Base-by-base conservation (phyloP, 345 rosid species). In the Hibiscus tridactylites region DNA sequence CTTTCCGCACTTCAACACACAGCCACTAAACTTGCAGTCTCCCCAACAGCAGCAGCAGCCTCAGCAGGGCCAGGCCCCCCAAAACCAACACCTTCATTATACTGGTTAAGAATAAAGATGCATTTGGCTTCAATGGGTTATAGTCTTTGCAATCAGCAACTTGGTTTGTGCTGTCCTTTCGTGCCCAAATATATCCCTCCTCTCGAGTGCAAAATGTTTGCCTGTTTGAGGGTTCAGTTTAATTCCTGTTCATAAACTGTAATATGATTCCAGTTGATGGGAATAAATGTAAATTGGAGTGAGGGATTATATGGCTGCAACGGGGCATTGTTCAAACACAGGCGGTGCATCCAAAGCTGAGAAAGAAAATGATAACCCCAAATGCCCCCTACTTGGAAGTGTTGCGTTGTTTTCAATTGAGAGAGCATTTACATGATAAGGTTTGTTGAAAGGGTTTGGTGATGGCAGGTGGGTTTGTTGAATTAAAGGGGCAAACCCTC, bases 51-150 rank as follows among this genome's bases (percentile, higher is more conserved):
- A 68, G 78, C 35, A 31, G 61, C 75, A 84, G 71, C 79, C 95
- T 56, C 96, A 82, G 78, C 97, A 82, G 80, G 89, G 86, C 61
- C 98, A 87, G 80, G 82, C 86, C 71, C 79, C 92, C 66, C 96
- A 95, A 78, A 92, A 88, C 85, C 91, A 87, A 82, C 89, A 88
- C 80, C 79, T 79, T 74, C 94, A 89, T 74, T 89, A 83, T 82
- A 89, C 84, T 77, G 97, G 99, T 88, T 91, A 83, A 90, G 69
- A 71, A 77, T 46, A 67, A 33, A 12, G 63, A 52, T 39, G 77
- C 70, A 58, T 71, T 71, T 71, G 75, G 75, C 70, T 78, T 76
- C 78, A 84, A 72, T 86, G 97, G 96, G 87, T 90, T 87, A 80
- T 83, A 72, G 73, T 83, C 90, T 79, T 85, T 80, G 88, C 83